phyloP scores from a whole-genome alignment of 257 asterid genomes.

The Solanum sejunctum region DNA sequence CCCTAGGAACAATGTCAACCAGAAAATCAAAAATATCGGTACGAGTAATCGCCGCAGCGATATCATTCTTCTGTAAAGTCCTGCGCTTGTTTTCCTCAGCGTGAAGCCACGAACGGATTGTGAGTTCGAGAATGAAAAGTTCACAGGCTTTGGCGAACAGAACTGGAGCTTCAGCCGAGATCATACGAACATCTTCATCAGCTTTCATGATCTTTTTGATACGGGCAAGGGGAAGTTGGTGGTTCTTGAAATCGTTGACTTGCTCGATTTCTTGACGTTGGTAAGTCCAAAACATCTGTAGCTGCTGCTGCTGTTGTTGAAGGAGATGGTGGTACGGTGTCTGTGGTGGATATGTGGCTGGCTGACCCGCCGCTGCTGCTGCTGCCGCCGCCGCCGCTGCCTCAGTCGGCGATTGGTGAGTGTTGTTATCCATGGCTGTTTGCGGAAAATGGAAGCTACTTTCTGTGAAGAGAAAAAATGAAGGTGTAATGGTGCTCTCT shows the following conservation, averaged over 20 bases:
- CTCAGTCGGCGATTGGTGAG: constrained; percentile 43
- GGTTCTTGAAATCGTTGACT: constrained; percentile 84
- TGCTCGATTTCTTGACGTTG: constrained; percentile 74
- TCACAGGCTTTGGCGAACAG: constrained; percentile 92
- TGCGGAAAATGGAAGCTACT: not conserved
- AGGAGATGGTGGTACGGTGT: constrained; percentile 72
- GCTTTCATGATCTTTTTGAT: constrained; percentile 95
- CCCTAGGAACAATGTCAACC: constrained; percentile 93
- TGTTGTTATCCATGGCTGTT: constrained; percentile 22
- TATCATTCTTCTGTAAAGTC: constrained; percentile 88
- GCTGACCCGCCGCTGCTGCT: constrained; percentile 22
- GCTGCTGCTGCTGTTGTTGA: constrained; percentile 77
- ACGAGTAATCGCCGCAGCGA: constrained; percentile 87
- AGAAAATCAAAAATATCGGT: constrained; percentile 80
- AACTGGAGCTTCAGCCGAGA: constrained; percentile 85
- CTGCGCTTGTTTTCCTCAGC: constrained; percentile 95
- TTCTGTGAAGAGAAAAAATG: not conserved
- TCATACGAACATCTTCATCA: constrained; percentile 92
- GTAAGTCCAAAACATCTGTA: constrained; percentile 66
- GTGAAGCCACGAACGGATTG: constrained; percentile 89
- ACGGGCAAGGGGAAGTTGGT: constrained; percentile 80
- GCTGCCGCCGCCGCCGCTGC: constrained; percentile 4
- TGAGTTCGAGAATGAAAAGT: constrained; percentile 82
- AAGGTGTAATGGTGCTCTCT: not conserved
- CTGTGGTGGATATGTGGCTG: constrained; percentile 28